These are phyloP conservation scores for Elaeagnus macrophylla DNA, from an alignment of 306 rosid species.

Conservation along the genomic window DNA sequence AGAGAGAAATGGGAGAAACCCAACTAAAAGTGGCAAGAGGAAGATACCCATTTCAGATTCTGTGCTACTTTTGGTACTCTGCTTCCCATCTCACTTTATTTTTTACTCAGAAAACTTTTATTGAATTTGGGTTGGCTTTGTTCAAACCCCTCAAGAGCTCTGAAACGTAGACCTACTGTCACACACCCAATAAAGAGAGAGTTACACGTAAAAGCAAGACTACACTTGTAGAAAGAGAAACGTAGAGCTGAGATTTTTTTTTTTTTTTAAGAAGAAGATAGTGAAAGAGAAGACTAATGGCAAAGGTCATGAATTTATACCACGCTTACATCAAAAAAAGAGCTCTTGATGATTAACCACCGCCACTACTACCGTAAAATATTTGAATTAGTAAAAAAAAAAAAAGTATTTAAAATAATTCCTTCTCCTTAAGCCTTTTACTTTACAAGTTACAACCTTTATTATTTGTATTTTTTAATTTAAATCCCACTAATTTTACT, in stretches of 20 bases:
- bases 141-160: conserved; percentile 31
- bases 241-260: conserved; percentile 7
- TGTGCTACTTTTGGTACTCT: conserved; percentile 56
- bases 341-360: conserved; percentile 96
- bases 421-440: conserved; percentile 26
- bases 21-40: conserved; percentile 51
- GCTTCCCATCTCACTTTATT: conserved; percentile 39
- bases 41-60: conserved; percentile 88
- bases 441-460: background rate
- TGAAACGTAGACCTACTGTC: conserved; percentile 32
- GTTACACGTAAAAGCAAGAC: conserved; percentile 2
- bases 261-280: conserved; percentile 7
- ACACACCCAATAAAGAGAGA: conserved; percentile 18
- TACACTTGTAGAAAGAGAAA: conserved; percentile 4
- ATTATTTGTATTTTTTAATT: conserved; percentile 4
- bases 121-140: conserved; percentile 31
- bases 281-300: conserved; percentile 18
- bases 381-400: no score
- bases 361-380: conserved; percentile 55
- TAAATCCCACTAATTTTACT: conserved; percentile 6
- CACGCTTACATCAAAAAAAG: conserved; percentile 78
- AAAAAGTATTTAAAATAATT: conserved; percentile 23
- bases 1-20: conserved; percentile 15
- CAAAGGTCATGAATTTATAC: conserved; percentile 48
- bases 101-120: conserved; percentile 30